Base-by-base conservation (phyloP, 768 basidiomycete genomes). In the Rhizopogon vulgaris region DNA sequence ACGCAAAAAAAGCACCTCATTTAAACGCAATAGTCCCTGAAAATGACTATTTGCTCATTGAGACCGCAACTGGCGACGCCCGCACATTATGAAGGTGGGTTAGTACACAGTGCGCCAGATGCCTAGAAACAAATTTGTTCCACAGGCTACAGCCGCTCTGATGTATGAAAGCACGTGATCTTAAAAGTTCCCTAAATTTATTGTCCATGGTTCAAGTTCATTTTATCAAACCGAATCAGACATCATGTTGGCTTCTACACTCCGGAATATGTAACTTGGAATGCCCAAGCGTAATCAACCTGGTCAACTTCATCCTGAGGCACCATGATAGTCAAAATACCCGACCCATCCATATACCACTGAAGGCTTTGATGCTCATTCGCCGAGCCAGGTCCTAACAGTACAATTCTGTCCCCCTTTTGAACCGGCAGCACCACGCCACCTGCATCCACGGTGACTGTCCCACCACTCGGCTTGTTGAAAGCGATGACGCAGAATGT, bases 401-500 rank as follows among this genome's bases (percentile, higher is more conserved):
- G 52, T 14, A 53, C 58, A 30, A 82, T 65, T 0, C 54, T 60
- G 56, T 82, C 79, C 6, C 75, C 75, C 1, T 60, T 49, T 4
- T 74, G 56, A 15, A 82, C 52, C 1, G 80, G 79, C 11, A 79
- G 57, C 17, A 66, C 65, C 36, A 68, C 69, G 4, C 67, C 69
- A 5, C 63, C 61, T 1, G 49, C 56, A 17, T 67, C 61, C 1
- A 82, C 60, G 2, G 65, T 58, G 2, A 80, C 46, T 1, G 61
- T 46, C 0, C 72, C 70, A 0, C 61, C 34, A 1, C 51, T 52
- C 0, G 78, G 78, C 6, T 60, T 60, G 34, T 64, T 53, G 46
- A 81, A 73, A 1, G 74, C 67, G 37, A 79, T 60, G 54, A 81
- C 68, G 55, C 77, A 82, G 55, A 82, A 80, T 1, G 77, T 71